Evolutionary conservation across 176 grass and related monocot genomes (phyloP).

Genomic region (Pontederia paniculata): DNA sequence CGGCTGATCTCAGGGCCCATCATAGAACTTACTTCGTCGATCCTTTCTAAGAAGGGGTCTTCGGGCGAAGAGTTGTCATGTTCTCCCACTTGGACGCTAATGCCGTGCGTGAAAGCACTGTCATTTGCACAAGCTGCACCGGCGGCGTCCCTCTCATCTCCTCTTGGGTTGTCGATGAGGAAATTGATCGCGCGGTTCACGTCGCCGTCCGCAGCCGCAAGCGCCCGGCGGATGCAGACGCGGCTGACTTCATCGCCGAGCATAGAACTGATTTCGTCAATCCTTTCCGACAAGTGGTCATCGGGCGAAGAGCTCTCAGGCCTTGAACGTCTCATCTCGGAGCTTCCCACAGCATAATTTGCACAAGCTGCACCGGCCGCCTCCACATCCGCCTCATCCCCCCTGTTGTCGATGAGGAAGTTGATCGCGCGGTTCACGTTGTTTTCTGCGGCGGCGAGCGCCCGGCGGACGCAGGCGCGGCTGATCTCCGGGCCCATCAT

Average conservation of each 20-base stretch:
- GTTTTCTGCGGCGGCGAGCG: slow-evolving; percentile 37
- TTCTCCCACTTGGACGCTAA: too few species aligned
- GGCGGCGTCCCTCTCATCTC: slow-evolving; percentile 5
- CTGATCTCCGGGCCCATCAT: slow-evolving; percentile 28
- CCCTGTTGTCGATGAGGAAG: slow-evolving; percentile 36
- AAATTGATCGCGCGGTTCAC: slow-evolving; percentile 48
- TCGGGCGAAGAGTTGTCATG: neutral
- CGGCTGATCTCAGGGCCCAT: slow-evolving; percentile 25
- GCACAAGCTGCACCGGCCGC: neutral
- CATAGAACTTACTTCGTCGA: slow-evolving; percentile 39
- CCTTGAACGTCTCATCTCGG: too few species aligned
- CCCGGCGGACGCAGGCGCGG: slow-evolving; percentile 27
- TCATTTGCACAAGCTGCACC: neutral
- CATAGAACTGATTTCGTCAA: slow-evolving; percentile 39
- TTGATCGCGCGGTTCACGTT: slow-evolving; percentile 56
- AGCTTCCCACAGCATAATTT: too few species aligned
- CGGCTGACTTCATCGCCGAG: slow-evolving; percentile 27
- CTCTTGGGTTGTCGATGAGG: slow-evolving; percentile 61
- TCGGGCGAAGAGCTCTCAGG: neutral
- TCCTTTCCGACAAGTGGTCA: slow-evolving; percentile 42
- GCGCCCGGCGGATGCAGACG: slow-evolving; percentile 34
- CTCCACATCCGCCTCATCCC: neutral
- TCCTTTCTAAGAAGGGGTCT: slow-evolving; percentile 42
- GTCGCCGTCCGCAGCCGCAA: slow-evolving; percentile 41
- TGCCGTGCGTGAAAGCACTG: too few species aligned